Percentiles rank a stretch among this genome's conserved stretches.
Evolutionary conservation across 108 stramenopile genomes (phyloP).

Genomic region (Schizochytrium sp.): DNA sequence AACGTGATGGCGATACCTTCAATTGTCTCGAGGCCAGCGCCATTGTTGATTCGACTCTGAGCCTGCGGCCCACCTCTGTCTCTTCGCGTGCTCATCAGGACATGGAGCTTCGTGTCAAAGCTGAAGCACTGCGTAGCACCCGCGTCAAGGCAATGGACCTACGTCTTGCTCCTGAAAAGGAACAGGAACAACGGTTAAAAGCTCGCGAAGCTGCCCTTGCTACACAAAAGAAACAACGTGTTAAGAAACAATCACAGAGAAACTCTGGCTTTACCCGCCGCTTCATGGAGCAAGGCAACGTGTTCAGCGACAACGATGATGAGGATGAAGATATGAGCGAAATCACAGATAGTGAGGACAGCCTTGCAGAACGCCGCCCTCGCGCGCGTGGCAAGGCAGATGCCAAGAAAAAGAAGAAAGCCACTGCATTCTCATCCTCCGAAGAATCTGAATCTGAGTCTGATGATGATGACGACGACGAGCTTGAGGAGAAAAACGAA

Average conservation of each 20-base stretch:
- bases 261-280: background rate
- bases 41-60: background rate
- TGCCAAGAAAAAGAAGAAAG: background rate
- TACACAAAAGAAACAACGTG: slow-evolving; percentile 26
- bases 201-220: background rate
- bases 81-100: slow-evolving; percentile 29
- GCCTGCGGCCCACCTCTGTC: background rate
- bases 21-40: background rate
- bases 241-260: background rate
- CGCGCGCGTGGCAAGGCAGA: background rate
- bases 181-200: slow-evolving; percentile 26
- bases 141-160: slow-evolving; percentile 32
- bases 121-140: background rate
- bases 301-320: slow-evolving; percentile 13
- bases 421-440: background rate
- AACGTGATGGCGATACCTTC: background rate
- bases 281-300: slow-evolving; percentile 16
- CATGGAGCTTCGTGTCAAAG: slow-evolving; percentile 38
- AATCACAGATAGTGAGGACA: slow-evolving; percentile 4
- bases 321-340: slow-evolving; percentile 24
- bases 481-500: background rate
- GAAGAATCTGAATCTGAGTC: background rate
- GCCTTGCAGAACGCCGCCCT: background rate
- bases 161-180: slow-evolving; percentile 18
- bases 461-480: background rate